phyloP scores from a whole-genome alignment of 2,329 filamentous ascomycete genomes.

The Karstenula rhodostoma region DNA sequence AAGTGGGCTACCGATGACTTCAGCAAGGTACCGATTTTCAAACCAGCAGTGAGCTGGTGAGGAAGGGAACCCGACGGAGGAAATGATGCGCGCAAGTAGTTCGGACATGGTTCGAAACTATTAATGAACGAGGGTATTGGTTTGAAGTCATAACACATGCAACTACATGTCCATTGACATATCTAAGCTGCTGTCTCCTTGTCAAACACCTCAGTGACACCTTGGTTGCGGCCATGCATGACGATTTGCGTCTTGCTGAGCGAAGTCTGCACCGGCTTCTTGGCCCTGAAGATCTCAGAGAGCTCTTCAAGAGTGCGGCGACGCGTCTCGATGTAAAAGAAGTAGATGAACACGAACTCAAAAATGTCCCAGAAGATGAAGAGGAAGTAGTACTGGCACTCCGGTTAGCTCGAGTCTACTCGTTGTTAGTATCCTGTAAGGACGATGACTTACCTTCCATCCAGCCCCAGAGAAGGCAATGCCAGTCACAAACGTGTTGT shows the following conservation, averaged over 20 bases:
- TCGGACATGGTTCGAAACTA: not conserved
- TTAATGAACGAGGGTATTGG: not conserved
- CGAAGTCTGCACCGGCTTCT: conserved; percentile 50
- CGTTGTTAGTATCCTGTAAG: not conserved
- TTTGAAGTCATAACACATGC: not conserved
- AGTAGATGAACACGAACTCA: conserved; percentile 51
- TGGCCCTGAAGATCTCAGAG: conserved; percentile 52
- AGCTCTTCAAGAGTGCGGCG: conserved; percentile 57
- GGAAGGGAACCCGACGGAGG: not conserved
- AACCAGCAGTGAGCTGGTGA: conserved; percentile 41
- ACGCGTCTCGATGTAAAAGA: conserved; percentile 50
- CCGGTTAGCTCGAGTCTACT: conserved; percentile 13
- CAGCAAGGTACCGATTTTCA: conserved; percentile 44
- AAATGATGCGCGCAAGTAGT: not conserved
- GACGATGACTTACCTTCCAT: conserved; percentile 44
- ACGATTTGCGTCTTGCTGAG: conserved; percentile 41
- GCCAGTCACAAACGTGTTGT: conserved; percentile 57
- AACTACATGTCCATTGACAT: not conserved
- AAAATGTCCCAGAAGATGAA: conserved; percentile 54
- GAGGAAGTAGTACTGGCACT: conserved; percentile 48
- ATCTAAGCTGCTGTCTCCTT: conserved; percentile 29
- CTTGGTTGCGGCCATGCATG: conserved; percentile 36
- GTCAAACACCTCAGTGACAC: conserved; percentile 43
- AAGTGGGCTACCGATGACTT: conserved; percentile 44
- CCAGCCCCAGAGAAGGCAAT: conserved; percentile 49